Evolutionary conservation across 1,284 basidiomycete genomes (phyloP), one percentile per base, ranked within the genome.

Genomic region (Ceratobasidium sp.): DNA sequence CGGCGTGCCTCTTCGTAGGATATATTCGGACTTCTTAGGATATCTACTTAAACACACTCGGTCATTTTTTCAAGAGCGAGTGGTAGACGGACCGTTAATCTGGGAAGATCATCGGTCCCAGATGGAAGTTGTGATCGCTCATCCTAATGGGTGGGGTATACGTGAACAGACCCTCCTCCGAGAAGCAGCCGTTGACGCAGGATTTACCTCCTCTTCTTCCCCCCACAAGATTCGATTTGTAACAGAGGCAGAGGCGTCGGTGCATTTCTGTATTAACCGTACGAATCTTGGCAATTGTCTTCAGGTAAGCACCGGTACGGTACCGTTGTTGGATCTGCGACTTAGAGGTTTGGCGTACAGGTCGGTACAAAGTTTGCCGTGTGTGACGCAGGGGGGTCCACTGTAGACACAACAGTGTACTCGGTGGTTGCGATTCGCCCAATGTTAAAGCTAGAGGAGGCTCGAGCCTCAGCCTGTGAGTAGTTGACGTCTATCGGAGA

Each of bases 131-230:
- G 46, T 76, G 7, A 60, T 79, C 7, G 56, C 78, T 20, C 75
- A 60, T 39, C 78, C 78, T 3, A 79, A 79, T 49, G 78, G 78
- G 26, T 79, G 78, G 78, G 73, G 67, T 9, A 2, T 60, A 39
- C 33, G 9, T 9, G 53, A 79, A 42, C 78, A 79, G 51, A 55
- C 49, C 9, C n/a, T 70, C 33, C 68, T 70, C 40, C 68, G 68
- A 20, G 51, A 55, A 2, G 68, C 68, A 0, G 68, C 68, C 6
- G 51, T 70, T 13, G n/a, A 39, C 3, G 68, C 51, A 1, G 33
- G 33, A 4, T 23, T 53, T 9, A 23, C n/a, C 28, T n/a, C 68
- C 9, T 2, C 55, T 12, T 5, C 44, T 23, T 44, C n/a, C 5
- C 23, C 77, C 7, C 13, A 55, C 23, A n/a, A 56, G 9, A 44